phyloP scores from a whole-genome alignment of 148 eudicot genomes.

The Amaranthus cruentus region DNA sequence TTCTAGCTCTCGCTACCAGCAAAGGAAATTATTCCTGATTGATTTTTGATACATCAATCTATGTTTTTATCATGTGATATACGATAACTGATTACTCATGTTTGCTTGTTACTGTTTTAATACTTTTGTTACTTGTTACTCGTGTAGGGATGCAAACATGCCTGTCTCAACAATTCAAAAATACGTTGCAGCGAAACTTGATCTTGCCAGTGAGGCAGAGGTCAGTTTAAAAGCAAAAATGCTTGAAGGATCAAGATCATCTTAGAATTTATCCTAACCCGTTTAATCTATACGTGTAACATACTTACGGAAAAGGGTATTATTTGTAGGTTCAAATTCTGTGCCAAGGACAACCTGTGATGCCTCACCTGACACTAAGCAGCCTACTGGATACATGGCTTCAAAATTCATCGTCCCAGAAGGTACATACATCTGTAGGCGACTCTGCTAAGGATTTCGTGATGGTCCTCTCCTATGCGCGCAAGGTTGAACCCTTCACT shows the following conservation, averaged over 20 bases:
- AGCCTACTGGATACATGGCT: slow-evolving; percentile 67
- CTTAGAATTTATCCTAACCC: not conserved
- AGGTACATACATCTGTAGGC: slow-evolving; percentile 45
- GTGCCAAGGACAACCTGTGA: slow-evolving; percentile 65
- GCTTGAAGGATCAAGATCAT: not conserved
- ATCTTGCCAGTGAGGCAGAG: slow-evolving; percentile 60
- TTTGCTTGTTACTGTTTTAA: not conserved
- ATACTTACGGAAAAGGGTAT: not conserved
- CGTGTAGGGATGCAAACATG: slow-evolving; percentile 57
- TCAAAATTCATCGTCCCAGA: slow-evolving; percentile 32
- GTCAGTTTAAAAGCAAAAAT: slow-evolving; percentile 25
- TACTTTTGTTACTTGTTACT: not conserved
- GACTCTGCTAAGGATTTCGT: slow-evolving; percentile 70
- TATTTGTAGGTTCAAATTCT: slow-evolving; percentile 56
- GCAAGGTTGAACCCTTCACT: slow-evolving; percentile 23
- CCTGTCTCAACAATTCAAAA: slow-evolving; percentile 62
- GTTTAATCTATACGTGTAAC: not conserved
- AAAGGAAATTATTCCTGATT: not conserved
- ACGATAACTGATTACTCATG: not conserved
- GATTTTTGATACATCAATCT: not conserved
- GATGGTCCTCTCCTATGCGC: slow-evolving; percentile 62
- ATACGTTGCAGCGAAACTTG: slow-evolving; percentile 60
- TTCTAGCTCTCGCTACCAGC: not conserved
- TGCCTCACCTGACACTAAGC: slow-evolving; percentile 51
- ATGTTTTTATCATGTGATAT: not conserved